Base-by-base conservation (phyloP, 2,329 filamentous ascomycete species). In the Penicillium sclerotiorum region DNA sequence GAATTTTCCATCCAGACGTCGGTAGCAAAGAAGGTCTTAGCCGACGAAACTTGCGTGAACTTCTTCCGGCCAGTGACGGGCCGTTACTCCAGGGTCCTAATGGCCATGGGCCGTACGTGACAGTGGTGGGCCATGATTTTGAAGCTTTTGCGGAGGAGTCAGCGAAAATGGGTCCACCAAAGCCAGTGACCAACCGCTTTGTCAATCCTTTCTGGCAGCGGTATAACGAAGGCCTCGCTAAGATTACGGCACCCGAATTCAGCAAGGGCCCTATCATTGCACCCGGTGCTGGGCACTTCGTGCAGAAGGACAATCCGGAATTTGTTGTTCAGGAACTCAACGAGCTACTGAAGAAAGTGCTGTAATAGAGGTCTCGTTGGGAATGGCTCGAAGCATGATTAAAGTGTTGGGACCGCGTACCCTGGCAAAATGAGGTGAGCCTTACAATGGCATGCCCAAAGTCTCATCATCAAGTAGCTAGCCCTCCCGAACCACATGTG, bases 51-150 rank as follows among this genome's bases (percentile, higher is more conserved):
- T 57, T 82, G 2, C 59, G 68, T 0, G 54, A 52, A 3, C 57
- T 81, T 3, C 63, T 83, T 1, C 80, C 80, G 0, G 49, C 65
- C 2, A 66, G 74, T 2, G 70, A 77, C 49, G 50, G 47, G 4
- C 80, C 80, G 0, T 55, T 44, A 18, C 60, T 83, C 4, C 55
- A 70, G 8, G 69, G 70, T 2, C 67, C 66, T 18, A 63, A 57
- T 1, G 70, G 68, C 2, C 58, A 47, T 8, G 23, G 35, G 6
- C 76, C 77, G 1, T 73, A 69, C 45, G 56, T 82, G 15, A 77
- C 74, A 0, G 78, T 83, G 2, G 74, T 80, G 0, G 80, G 78
- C 0, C 80, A 83, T 61, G 80, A 82, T 46, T 76, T 74, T 62
- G 74, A 78, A 7, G 66, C 68, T 1, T 83, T 83, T 57, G 79